These are phyloP conservation scores for Termitomyces sp. DNA, from an alignment of 768 basidiomycete species.

Conservation along the genomic window DNA sequence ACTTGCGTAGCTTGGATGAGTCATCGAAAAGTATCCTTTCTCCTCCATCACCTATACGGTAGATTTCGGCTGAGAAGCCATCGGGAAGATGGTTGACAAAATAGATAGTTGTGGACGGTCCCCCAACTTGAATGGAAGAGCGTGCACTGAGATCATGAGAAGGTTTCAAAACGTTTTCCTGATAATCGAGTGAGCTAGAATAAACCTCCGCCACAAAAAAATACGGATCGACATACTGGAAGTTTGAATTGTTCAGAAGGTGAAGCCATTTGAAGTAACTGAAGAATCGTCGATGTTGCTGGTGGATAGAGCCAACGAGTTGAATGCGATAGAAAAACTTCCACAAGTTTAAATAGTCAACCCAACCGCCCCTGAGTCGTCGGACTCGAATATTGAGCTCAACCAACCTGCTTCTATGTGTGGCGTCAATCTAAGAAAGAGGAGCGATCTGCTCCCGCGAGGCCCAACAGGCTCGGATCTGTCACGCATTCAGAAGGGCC, in stretches of 20 bases:
- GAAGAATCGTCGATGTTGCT: not conserved
- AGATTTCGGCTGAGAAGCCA: not conserved
- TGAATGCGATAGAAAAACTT: not conserved
- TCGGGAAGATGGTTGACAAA: not conserved
- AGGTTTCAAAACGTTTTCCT: not conserved
- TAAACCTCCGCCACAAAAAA: not conserved
- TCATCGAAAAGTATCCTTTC: not conserved
- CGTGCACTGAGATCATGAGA: not conserved
- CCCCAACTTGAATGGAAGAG: not conserved
- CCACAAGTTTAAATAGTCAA: not conserved
- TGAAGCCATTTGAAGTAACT: not conserved
- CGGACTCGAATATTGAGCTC: too few relatives aligned
- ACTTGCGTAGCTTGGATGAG: not conserved
- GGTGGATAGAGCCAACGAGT: too few relatives aligned
- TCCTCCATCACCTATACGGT: not conserved
- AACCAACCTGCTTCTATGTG: too few relatives aligned
- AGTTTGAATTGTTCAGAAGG: not conserved
- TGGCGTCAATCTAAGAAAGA: too few relatives aligned
- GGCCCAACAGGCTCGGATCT: too few relatives aligned
- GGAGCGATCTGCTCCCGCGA: too few relatives aligned
- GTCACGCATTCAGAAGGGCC: too few relatives aligned
- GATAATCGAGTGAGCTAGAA: not conserved
- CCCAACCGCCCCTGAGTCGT: too few relatives aligned
- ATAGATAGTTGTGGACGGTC: not conserved
- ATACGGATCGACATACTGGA: not conserved